These are phyloP conservation scores for Populus euphratica DNA, from an alignment of 345 rosid species.

Conservation along the genomic window DNA sequence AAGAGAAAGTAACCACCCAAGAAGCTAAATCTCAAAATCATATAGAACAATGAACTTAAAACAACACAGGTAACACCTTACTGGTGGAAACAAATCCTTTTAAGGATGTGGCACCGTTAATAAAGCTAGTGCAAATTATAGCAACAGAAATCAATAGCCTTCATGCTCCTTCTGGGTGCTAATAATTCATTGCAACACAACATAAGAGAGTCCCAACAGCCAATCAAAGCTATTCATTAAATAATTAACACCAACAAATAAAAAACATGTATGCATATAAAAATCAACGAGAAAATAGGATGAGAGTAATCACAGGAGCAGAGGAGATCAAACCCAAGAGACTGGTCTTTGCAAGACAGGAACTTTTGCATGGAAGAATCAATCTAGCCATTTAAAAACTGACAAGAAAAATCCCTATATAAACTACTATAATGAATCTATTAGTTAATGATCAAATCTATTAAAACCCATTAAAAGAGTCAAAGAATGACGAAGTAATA, in stretches of 20 bases:
- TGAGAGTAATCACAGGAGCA: constrained; percentile 70
- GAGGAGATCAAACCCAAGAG: constrained; percentile 74
- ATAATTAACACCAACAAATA: background rate
- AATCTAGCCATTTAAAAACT: constrained; percentile 63
- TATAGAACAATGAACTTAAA: background rate
- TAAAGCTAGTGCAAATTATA: background rate
- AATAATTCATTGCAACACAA: background rate
- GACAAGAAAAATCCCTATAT: constrained; percentile 3
- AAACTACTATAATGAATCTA: constrained; percentile 1
- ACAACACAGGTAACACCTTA: background rate
- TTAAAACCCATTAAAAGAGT: background rate
- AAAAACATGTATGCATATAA: background rate
- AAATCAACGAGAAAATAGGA: constrained; percentile 3
- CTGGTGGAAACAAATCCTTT: background rate
- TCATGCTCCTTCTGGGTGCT: background rate
- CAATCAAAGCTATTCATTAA: background rate
- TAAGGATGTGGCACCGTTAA: background rate
- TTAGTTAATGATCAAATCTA: background rate
- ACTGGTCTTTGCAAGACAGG: constrained; percentile 57
- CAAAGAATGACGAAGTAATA: background rate
- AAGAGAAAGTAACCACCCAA: background rate
- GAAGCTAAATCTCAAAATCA: constrained; percentile 3
- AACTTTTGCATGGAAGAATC: constrained; percentile 74
- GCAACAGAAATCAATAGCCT: background rate
- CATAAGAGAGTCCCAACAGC: background rate